A percentile compares a stretch with the other conserved stretches of the same genome.
Conservation (phyloP, 345 rosid species). For the Populus pruinosa region DNA sequence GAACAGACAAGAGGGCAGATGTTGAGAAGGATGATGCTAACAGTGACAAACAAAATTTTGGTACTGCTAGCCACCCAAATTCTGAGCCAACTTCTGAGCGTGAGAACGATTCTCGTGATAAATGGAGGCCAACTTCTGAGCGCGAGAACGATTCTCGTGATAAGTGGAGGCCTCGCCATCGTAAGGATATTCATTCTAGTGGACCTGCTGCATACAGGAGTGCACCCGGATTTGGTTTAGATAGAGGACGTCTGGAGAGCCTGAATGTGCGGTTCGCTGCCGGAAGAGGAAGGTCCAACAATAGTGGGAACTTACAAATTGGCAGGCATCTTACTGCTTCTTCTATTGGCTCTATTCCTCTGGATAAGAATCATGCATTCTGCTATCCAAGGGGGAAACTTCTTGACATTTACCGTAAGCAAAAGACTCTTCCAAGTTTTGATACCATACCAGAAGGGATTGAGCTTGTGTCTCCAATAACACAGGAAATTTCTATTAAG, state of each 20-base stretch:
- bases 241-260: constrained; percentile 21
- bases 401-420: constrained; percentile 26
- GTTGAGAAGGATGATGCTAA: constrained; percentile 56
- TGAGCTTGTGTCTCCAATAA: constrained; percentile 11
- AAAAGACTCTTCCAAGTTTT: constrained; percentile 2
- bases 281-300: constrained; percentile 28
- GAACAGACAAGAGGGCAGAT: constrained; percentile 59
- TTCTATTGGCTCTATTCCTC: constrained; percentile 13
- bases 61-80: constrained; percentile 5
- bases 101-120: constrained; percentile 80
- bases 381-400: constrained; percentile 31
- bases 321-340: constrained; percentile 10
- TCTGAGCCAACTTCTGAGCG: constrained; percentile 44
- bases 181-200: constrained; percentile 21
- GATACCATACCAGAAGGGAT: constrained; percentile 1
- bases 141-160: constrained; percentile 82
- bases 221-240: constrained; percentile 26
- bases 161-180: constrained; percentile 81
- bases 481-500: constrained; percentile 8
- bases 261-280: constrained; percentile 10
- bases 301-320: constrained; percentile 17
- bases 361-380: constrained; percentile 9
- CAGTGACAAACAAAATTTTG: constrained; percentile 43
- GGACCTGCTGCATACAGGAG: constrained; percentile 12
- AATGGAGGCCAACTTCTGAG: constrained; percentile 90